phyloP scores from a whole-genome alignment of 2,329 filamentous ascomycete genomes.

The Didymella exigua region DNA sequence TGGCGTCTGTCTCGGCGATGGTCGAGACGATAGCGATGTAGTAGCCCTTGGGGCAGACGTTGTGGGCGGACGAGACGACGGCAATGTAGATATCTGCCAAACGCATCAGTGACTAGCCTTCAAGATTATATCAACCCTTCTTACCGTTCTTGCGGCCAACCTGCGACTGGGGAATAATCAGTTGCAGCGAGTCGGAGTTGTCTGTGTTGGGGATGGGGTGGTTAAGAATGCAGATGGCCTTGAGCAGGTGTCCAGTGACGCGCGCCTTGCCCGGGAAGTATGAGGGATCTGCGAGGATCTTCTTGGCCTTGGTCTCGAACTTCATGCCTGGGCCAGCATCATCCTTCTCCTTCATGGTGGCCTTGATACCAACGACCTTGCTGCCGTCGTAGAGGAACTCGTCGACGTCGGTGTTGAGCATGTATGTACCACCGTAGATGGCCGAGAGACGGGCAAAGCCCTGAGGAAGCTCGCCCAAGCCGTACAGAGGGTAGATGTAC shows the following conservation, averaged over 20 bases:
- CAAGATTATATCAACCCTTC: slow-evolving; percentile 32
- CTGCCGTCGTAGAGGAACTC: slow-evolving; percentile 83
- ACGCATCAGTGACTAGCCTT: slow-evolving; percentile 13
- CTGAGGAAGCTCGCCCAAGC: slow-evolving; percentile 94
- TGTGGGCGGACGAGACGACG: slow-evolving; percentile 92
- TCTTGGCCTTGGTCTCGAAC: slow-evolving; percentile 94
- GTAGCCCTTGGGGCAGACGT: slow-evolving; percentile 98
- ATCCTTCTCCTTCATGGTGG: slow-evolving; percentile 88
- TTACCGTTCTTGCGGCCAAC: slow-evolving; percentile 94
- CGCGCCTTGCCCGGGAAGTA: slow-evolving; percentile 93
- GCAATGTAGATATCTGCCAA: slow-evolving; percentile 89
- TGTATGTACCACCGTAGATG: slow-evolving; percentile 98
- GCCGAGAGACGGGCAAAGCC: slow-evolving; percentile 96
- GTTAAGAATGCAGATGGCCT: slow-evolving; percentile 96
- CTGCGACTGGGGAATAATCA: slow-evolving; percentile 98
- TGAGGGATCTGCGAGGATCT: slow-evolving; percentile 93
- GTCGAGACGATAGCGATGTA: slow-evolving; percentile 98
- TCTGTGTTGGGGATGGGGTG: slow-evolving; percentile 91
- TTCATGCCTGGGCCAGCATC: slow-evolving; percentile 78
- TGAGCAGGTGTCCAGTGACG: slow-evolving; percentile 86
- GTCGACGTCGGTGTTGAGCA: slow-evolving; percentile 95
- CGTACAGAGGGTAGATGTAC: slow-evolving; percentile 99
- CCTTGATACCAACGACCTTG: slow-evolving; percentile 95
- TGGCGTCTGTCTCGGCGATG: slow-evolving; percentile 87
- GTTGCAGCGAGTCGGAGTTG: slow-evolving; percentile 85